These are phyloP conservation scores for Tetrapisispora taiwanensis DNA, from an alignment of 805 yeast genomes.

Conservation along the genomic window DNA sequence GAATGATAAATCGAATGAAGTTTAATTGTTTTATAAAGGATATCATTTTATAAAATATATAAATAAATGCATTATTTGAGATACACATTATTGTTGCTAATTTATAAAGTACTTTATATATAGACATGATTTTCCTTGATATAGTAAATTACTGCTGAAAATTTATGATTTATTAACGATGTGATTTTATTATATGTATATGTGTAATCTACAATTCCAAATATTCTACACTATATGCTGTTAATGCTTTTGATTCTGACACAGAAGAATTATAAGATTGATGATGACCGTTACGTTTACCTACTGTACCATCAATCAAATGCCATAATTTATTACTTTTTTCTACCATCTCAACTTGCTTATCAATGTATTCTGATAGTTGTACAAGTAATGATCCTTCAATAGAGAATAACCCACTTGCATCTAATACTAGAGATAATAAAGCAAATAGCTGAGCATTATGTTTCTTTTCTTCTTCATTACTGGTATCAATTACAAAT, in stretches of 20 bases:
- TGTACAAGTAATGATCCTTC: slow-evolving; percentile 19
- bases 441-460: slow-evolving; percentile 24
- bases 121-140: no score
- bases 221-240: slow-evolving; percentile 25
- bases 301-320: slow-evolving; percentile 14
- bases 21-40: no score
- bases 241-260: slow-evolving; percentile 10
- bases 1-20: no score
- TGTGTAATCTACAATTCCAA: slow-evolving; percentile 14
- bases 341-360: slow-evolving; percentile 21
- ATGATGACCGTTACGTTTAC: slow-evolving; percentile 3
- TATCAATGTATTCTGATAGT: slow-evolving; percentile 18
- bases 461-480: slow-evolving; percentile 13
- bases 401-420: slow-evolving; percentile 28
- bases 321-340: slow-evolving; percentile 25
- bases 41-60: no score
- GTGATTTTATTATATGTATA: neutral
- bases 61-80: no score
- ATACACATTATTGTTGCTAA: no score
- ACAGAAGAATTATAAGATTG: slow-evolving; percentile 5
- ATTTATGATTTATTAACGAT: no score
- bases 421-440: slow-evolving; percentile 25
- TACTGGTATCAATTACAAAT: slow-evolving; percentile 21
- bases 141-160: no score
- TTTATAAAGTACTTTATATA: no score